Evolutionary conservation across 2,329 filamentous ascomycete species (phyloP), one percentile per base, ranked within the genome.

Genomic region (Colletotrichum lupini): DNA sequence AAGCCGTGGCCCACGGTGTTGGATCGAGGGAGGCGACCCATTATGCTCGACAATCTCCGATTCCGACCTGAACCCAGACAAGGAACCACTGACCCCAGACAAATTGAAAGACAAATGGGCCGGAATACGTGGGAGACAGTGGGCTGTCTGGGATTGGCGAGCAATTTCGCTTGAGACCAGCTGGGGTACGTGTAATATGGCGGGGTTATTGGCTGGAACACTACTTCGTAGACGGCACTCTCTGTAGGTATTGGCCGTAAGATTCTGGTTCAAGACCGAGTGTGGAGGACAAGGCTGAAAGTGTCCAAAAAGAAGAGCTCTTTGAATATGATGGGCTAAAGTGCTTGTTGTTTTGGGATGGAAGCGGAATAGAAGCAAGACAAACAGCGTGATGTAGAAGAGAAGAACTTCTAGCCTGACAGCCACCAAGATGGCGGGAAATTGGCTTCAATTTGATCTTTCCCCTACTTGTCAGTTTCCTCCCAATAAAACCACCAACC

Each of bases 111-210:
- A 42, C 70, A 69, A 69, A 58, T 55, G 66, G 53, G 22, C 30
- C 19, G 46, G 16, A 30, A 35, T 49, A 49, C 42, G 68, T 57
- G 35, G 64, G 65, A 53, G 8, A 26, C 22, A 37, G 46, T 64
- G 55, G 66, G 42, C 30, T 58, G 37, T 69, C 28, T 73, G 53
- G 55, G 69, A 70, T 60, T 56, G 52, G 42, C 16, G 56, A 46
- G 19, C 66, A 73, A 73, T 73, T 69, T 69, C 70, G 66, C 66
- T 69, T 69, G 65, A 42, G 53, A 64, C 63, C 42, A 73, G 66
- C 70, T 32, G 59, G 70, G 70, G 66, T 60, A n/a, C 26, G 59
- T 49, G 59, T 56, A 73, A 64, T 65, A 60, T 64, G 46, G 59
- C 59, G 59, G 70, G 66, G 55, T 62, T 55, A 63, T 53, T 59